These are phyloP conservation scores for Alternaria brassicicola DNA, from an alignment of 2,329 filamentous ascomycete genomes.

Conservation along the genomic window DNA sequence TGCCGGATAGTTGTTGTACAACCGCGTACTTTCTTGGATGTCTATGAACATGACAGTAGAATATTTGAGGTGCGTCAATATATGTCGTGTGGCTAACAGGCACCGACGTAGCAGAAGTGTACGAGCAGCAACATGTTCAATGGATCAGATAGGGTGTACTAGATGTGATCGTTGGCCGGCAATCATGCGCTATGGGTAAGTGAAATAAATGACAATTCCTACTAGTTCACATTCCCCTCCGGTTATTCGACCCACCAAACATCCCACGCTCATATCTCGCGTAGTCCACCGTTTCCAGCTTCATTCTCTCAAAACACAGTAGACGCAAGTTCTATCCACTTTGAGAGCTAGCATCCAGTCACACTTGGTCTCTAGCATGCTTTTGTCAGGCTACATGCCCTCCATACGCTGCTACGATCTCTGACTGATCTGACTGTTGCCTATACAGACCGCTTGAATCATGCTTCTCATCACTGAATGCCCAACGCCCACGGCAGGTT, in stretches of 20 bases:
- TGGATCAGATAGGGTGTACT: not conserved
- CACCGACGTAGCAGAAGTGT: not conserved
- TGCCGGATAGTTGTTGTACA: not conserved
- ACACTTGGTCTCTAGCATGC: not conserved
- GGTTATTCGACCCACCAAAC: not conserved
- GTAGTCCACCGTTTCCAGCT: not conserved
- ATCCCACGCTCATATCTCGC: not conserved
- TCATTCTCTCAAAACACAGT: not conserved
- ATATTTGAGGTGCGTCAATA: not conserved
- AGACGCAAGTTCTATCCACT: not conserved
- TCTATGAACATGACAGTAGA: not conserved
- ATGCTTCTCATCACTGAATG: not conserved
- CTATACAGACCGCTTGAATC: not conserved
- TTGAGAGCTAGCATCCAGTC: not conserved
- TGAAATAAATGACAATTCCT: not conserved
- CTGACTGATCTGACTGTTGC: not conserved
- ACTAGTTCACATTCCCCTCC: not conserved
- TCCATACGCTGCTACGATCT: not conserved
- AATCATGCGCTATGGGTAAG: not conserved
- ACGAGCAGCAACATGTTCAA: not conserved
- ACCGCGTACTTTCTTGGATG: not conserved
- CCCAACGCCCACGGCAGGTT: conserved; percentile 32
- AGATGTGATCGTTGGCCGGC: not conserved
- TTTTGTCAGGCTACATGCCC: not conserved
- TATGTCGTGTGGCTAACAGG: not conserved